Evolutionary conservation across 306 rosid genomes (phyloP), one percentile per base, ranked within the genome.

Genomic region (Malus orientalis): DNA sequence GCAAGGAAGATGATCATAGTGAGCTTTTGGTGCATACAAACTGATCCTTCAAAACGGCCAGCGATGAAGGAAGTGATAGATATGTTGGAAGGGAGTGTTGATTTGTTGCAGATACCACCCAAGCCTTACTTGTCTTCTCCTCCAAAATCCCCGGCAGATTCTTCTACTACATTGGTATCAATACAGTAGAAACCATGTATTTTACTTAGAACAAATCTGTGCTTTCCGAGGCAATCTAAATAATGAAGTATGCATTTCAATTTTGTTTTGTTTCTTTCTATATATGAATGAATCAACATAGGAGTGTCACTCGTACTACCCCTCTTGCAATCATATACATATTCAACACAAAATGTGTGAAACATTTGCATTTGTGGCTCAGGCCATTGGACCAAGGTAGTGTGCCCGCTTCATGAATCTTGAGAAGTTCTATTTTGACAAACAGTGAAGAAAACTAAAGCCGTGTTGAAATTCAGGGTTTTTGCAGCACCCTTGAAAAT

Each of bases 1-100:
- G 73, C 32, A 8, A 79, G 66, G 61, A 81, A 74, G 65, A 79
- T 84, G 86, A 36, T 66, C 4, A 44, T 76, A 3, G 74, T 73
- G 8, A 76, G 85, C 54, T 69, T 86, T 30, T 86, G 84, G 87
- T 86, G 84, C 71, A 76, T 86, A n/a, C 84, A 81, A 12, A 74
- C 73, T 4, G 44, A 71, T 20, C 80, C 79, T 16, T 74, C 77
- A 18, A 14, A 58, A 0, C 29, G 88, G 9, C 84, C 88, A 4
- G 1, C 82, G 2, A 84, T 84, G 27, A 64, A 14, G 22, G 13
- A 19, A 70, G 90, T 81, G 11, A 60, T 81, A 2, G 81, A 86
- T 7, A 79, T 86, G 84, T 55, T 86, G 22, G 88, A 84, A 73
- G 86, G 83, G 2, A 84, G 47, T 30, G 33, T 54, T 2, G 75